These are phyloP conservation scores for Fusarium sp. DNA, from an alignment of 2,329 filamentous ascomycete genomes.

Conservation along the genomic window DNA sequence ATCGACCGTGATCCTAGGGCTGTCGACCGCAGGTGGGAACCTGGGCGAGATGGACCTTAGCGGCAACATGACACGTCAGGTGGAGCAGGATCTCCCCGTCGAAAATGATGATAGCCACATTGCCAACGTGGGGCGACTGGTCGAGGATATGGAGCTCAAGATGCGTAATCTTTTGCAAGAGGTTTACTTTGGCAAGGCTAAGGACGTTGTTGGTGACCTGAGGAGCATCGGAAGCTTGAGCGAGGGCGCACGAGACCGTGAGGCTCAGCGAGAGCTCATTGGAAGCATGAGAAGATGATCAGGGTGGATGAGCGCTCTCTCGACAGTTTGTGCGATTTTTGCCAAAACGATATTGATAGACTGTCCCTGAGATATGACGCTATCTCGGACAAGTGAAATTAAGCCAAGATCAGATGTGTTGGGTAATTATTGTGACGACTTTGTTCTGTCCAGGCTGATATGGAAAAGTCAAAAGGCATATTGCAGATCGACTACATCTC, in stretches of 20 bases:
- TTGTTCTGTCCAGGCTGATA: background rate
- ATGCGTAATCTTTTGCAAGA: slow-evolving; percentile 98
- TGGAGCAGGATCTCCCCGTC: slow-evolving; percentile 89
- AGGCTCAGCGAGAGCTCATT: slow-evolving; percentile 90
- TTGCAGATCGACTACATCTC: too few species aligned
- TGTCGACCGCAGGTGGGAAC: slow-evolving; percentile 67
- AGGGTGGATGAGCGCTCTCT: background rate
- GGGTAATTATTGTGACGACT: background rate
- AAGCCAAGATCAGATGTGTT: slow-evolving; percentile 7
- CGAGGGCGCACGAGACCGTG: slow-evolving; percentile 83
- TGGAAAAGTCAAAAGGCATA: background rate
- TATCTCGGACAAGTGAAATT: slow-evolving; percentile 9
- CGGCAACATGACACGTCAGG: slow-evolving; percentile 97
- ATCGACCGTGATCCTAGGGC: slow-evolving; percentile 91
- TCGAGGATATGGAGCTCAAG: slow-evolving; percentile 99
- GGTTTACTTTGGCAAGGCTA: slow-evolving; percentile 99
- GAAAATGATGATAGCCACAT: slow-evolving; percentile 94
- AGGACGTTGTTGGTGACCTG: slow-evolving; percentile 96
- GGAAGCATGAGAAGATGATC: slow-evolving; percentile 62
- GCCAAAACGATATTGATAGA: slow-evolving; percentile 28
- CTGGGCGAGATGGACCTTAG: slow-evolving; percentile 91
- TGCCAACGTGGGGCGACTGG: slow-evolving; percentile 89
- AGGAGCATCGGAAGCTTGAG: slow-evolving; percentile 86
- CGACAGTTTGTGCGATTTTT: slow-evolving; percentile 8
- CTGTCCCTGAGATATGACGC: slow-evolving; percentile 2